Base-by-base conservation (phyloP, 331 rosid species). In the Arachis monticola region DNA sequence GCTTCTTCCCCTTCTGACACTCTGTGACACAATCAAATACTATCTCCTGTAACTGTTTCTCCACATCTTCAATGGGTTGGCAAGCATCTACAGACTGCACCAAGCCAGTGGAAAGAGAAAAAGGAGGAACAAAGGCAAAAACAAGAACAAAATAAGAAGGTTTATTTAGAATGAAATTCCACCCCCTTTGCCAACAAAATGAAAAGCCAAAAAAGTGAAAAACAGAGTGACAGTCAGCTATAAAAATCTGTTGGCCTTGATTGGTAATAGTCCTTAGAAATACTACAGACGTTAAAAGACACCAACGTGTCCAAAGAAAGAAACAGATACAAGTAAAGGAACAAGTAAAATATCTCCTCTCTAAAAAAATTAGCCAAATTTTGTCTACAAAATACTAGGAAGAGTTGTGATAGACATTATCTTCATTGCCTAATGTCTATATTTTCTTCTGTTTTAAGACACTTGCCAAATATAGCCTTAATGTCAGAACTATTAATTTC, bases 61-160 rank as follows among this genome's bases (percentile, higher is more conserved):
- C 97, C 45, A 88, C 87, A 64, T 82, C 91, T 81, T 90, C 96
- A 42, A 92, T 85, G 67, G 93, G 72, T 71, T 74, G 93, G 81
- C 85, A 80, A 27, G 97, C 97, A 75, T 92, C 92, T 47, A 94
- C 69, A 73, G 86, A 77, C 97, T 94, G 97, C 80, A 82, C 22
- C 72, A 73, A 17, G 61, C 46, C 44, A 46, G 70, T 53, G 55
- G 30, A 73, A 73, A 64, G 22, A 52, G 48, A 60, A 60, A 32
- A 31, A 53, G 10, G 35, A 40, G 32, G 17, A 60, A 66, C 44
- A 42, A 62, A 48, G 42, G 57, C 35, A n/a, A 31, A 32, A 58
- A 3, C 9, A 8, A 47, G 60, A 53, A 59, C 8, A 27, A 31
- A 60, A 44, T 12, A 61, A 4, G 42, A 73, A 13, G 38, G 38